A percentile compares a stretch with the other conserved stretches of the same genome.
Evolutionary conservation across 352 stramenopile species (phyloP).

Genomic region (Pythium myriotylum): DNA sequence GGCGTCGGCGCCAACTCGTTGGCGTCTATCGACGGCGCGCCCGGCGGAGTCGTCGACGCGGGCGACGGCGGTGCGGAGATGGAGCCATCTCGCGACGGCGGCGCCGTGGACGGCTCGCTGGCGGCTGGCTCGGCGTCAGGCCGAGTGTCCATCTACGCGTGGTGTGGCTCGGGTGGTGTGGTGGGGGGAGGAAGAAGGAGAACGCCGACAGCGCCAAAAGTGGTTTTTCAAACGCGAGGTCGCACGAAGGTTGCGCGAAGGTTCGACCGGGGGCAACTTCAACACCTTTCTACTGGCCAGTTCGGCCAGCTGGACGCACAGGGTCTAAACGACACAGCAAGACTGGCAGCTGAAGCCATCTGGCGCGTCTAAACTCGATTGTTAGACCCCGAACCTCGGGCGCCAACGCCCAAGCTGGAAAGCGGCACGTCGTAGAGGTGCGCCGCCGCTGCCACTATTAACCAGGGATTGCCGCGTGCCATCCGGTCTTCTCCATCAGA

Average conservation of each 20-base stretch:
- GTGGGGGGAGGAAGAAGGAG: no score
- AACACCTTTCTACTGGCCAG: not conserved
- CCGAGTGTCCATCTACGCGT: no score
- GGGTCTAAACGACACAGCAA: no score
- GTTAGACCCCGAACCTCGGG: not conserved
- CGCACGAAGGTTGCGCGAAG: not conserved
- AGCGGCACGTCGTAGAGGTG: not conserved
- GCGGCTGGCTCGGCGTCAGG: no score
- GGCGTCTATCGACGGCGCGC: not conserved
- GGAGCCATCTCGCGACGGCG: no score
- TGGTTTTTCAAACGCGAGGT: not conserved
- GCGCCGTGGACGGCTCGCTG: no score
- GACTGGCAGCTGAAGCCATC: not conserved
- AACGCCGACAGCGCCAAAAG: not conserved
- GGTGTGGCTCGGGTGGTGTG: no score
- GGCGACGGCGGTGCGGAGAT: not conserved
- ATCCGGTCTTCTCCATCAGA: constrained; percentile 1
- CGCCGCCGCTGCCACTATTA: not conserved
- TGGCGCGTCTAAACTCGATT: not conserved
- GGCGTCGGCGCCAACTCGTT: not conserved
- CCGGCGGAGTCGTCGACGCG: not conserved
- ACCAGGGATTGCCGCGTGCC: not conserved
- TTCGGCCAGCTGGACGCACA: not conserved
- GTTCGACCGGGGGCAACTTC: not conserved
- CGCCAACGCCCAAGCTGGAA: not conserved